These are phyloP conservation scores for Anethum foeniculum DNA, from an alignment of 140 eudicot genomes.

Conservation along the genomic window DNA sequence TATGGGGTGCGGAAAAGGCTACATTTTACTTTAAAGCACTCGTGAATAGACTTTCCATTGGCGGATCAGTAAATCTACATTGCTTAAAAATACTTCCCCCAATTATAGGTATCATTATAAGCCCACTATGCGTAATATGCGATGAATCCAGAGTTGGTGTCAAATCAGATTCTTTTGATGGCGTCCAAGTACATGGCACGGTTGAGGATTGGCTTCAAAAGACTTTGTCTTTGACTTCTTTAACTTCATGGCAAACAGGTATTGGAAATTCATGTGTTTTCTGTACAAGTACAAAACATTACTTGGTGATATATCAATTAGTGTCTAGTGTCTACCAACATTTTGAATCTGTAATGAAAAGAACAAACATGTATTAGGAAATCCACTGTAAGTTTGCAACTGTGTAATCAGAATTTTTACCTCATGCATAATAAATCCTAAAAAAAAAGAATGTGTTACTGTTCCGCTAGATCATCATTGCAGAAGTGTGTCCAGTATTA, in stretches of 20 bases:
- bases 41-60: slow-evolving; percentile 52
- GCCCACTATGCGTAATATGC: slow-evolving; percentile 30
- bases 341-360: background rate
- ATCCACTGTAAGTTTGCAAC: background rate
- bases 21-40: slow-evolving; percentile 41
- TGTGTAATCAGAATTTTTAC: background rate
- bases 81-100: slow-evolving; percentile 64
- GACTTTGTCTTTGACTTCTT: slow-evolving; percentile 51
- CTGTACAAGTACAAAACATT: background rate
- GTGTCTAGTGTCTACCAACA: background rate
- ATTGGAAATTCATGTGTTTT: slow-evolving; percentile 38
- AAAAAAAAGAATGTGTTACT: background rate
- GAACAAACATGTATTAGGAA: background rate
- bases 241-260: slow-evolving; percentile 58
- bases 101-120: slow-evolving; percentile 49
- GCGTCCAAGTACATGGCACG: slow-evolving; percentile 27
- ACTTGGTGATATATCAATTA: background rate
- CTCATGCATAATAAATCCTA: background rate
- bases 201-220: slow-evolving; percentile 63
- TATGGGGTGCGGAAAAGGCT: slow-evolving; percentile 75
- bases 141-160: slow-evolving; percentile 21
- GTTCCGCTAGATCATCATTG: background rate
- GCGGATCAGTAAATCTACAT: slow-evolving; percentile 46
- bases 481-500: background rate
- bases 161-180: slow-evolving; percentile 24